Evolutionary conservation across 441 rosid genomes (phyloP).

Genomic region (Mallotus japonicus): DNA sequence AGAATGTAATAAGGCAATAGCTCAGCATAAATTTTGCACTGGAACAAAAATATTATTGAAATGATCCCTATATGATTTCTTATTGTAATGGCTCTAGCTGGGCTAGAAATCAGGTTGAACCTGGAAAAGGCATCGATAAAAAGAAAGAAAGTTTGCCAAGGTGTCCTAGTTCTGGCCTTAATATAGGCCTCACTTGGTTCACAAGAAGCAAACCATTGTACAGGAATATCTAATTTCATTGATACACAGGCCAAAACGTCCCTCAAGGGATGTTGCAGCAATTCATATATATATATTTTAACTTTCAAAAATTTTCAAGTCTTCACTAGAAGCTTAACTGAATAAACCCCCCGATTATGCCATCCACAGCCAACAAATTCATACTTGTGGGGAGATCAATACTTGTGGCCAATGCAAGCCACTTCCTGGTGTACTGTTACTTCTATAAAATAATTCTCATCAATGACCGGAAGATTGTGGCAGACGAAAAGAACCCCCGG

Average conservation of each 20-base stretch:
- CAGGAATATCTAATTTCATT: background rate
- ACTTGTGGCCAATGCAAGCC: background rate
- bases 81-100: too few species aligned
- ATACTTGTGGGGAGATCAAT: background rate
- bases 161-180: background rate
- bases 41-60: background rate
- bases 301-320: background rate
- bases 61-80: conserved; percentile 1
- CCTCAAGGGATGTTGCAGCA: background rate
- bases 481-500: conserved; percentile 71
- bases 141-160: background rate
- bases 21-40: too few species aligned
- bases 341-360: background rate
- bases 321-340: background rate
- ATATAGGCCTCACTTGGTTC: too few species aligned
- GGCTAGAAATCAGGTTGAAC: background rate
- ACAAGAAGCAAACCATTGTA: background rate
- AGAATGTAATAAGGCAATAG: background rate
- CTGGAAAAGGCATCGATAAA: background rate
- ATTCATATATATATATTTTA: background rate
- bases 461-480: conserved; percentile 48
- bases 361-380: background rate
- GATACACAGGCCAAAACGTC: conserved; percentile 1
- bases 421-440: background rate
- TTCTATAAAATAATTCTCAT: background rate